Percentiles rank a stretch among this genome's conserved stretches.
Evolutionary conservation across 2,329 filamentous ascomycete species (phyloP).

Genomic region (Microsporum audouinii): DNA sequence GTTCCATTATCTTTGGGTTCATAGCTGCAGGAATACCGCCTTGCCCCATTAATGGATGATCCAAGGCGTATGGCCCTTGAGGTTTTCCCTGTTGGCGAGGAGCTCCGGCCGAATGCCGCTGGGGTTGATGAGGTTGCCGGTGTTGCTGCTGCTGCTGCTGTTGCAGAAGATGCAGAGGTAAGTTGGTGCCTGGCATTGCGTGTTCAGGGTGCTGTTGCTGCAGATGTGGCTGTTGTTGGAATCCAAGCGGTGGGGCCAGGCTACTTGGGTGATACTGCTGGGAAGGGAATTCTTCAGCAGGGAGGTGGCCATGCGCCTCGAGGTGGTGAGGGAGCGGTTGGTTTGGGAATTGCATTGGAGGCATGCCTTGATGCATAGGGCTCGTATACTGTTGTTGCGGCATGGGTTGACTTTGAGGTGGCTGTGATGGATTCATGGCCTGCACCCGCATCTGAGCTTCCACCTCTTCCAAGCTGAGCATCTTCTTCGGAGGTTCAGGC

Average conservation of each 20-base stretch:
- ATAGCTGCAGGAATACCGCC: constrained; percentile 47
- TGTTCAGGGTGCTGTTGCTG: constrained; percentile 26
- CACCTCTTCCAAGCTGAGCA: constrained; percentile 94
- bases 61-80: constrained; percentile 26
- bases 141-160: constrained; percentile 68
- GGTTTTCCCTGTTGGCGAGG: constrained; percentile 12
- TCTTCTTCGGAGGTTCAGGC: constrained; percentile 50
- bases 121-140: constrained; percentile 41
- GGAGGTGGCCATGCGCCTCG: constrained; percentile 18
- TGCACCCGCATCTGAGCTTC: constrained; percentile 70
- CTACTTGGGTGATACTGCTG: constrained; percentile 30
- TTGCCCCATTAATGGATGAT: constrained; percentile 27
- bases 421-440: constrained; percentile 20
- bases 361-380: neutral
- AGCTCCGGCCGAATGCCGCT: constrained; percentile 26
- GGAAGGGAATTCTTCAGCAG: constrained; percentile 40
- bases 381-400: constrained; percentile 12
- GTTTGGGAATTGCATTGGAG: constrained; percentile 11
- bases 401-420: constrained; percentile 21
- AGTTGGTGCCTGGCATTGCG: constrained; percentile 33
- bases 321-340: constrained; percentile 5
- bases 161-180: constrained; percentile 40
- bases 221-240: constrained; percentile 26
- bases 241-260: constrained; percentile 26
- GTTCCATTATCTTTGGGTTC: constrained; percentile 60